Percentiles rank a stretch among this genome's conserved stretches.
These are phyloP conservation scores for Solanum rostratum DNA, from an alignment of 257 asterid genomes.

Conservation along the genomic window DNA sequence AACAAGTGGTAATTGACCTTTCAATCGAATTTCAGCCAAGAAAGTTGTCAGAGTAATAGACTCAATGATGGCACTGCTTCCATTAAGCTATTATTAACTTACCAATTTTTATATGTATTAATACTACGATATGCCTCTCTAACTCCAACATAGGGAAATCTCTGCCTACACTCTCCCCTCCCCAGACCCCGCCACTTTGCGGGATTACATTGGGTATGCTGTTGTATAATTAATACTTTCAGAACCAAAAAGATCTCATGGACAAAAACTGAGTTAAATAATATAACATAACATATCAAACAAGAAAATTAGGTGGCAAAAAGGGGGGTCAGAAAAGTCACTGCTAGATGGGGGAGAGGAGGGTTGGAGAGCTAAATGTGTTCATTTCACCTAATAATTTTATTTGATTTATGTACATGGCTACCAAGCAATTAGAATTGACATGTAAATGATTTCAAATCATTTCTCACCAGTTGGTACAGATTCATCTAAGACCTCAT, in stretches of 20 bases:
- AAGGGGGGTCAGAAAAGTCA: not conserved
- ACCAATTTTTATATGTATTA: not conserved
- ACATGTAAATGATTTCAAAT: not conserved
- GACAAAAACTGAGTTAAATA: not conserved
- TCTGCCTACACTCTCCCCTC: not conserved
- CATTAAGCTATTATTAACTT: not conserved
- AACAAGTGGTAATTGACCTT: not conserved
- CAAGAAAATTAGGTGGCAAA: not conserved
- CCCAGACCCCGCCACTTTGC: not conserved
- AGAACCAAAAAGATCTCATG: not conserved
- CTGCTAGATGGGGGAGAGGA: not conserved
- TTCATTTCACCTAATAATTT: not conserved
- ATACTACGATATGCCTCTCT: not conserved
- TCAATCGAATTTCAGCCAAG: not conserved
- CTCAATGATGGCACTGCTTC: not conserved
- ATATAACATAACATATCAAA: not conserved
- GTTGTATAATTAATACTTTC: not conserved
- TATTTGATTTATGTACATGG: not conserved
- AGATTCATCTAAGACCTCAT: not conserved
- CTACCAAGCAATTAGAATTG: not conserved
- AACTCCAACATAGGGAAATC: not conserved
- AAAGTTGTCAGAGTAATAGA: not conserved
- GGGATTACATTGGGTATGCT: not conserved
- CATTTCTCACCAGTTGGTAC: not conserved
- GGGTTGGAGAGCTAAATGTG: not conserved